These are phyloP conservation scores for Fomitopsis serialis DNA, from an alignment of 768 basidiomycete species.

Conservation along the genomic window DNA sequence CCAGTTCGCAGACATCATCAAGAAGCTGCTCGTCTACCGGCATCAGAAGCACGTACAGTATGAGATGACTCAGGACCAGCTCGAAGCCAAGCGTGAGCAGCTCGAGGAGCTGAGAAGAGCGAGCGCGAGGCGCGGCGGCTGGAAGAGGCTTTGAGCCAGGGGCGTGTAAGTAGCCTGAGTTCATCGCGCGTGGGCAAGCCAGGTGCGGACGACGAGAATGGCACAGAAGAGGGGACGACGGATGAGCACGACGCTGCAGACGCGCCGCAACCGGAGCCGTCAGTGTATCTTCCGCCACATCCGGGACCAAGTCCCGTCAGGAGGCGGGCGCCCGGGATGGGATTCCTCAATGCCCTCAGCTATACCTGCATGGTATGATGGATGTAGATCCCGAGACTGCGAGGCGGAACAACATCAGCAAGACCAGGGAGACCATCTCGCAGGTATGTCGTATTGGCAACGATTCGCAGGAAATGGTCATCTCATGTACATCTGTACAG, in stretches of 20 bases:
- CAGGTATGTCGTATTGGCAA: slow-evolving; percentile 56
- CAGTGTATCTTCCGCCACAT: slow-evolving; percentile 64
- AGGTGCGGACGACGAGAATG: slow-evolving; percentile 14
- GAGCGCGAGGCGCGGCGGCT: slow-evolving; percentile 87
- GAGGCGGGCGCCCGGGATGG: slow-evolving; percentile 71
- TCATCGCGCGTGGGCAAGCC: slow-evolving; percentile 20
- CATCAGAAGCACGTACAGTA: slow-evolving; percentile 98
- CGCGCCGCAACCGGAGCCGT: slow-evolving; percentile 30
- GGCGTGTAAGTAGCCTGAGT: slow-evolving; percentile 15
- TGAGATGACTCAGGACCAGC: slow-evolving; percentile 90
- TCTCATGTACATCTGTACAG: slow-evolving; percentile 34
- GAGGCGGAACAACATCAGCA: slow-evolving; percentile 86
- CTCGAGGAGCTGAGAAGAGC: slow-evolving; percentile 90
- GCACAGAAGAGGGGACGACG: slow-evolving; percentile 17
- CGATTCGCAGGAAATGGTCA: neutral
- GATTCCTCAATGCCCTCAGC: slow-evolving; percentile 83
- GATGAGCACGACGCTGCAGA: slow-evolving; percentile 31
- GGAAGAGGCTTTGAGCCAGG: slow-evolving; percentile 66
- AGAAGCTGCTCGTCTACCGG: slow-evolving; percentile 87
- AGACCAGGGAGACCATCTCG: slow-evolving; percentile 92
- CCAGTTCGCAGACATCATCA: slow-evolving; percentile 93
- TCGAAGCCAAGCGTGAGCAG: slow-evolving; percentile 79
- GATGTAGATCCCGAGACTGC: slow-evolving; percentile 98
- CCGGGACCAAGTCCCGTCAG: slow-evolving; percentile 71
- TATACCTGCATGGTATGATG: slow-evolving; percentile 99